phyloP scores from a whole-genome alignment of 192 early-diverging fungal genomes.

The Entomortierella lignicola region DNA sequence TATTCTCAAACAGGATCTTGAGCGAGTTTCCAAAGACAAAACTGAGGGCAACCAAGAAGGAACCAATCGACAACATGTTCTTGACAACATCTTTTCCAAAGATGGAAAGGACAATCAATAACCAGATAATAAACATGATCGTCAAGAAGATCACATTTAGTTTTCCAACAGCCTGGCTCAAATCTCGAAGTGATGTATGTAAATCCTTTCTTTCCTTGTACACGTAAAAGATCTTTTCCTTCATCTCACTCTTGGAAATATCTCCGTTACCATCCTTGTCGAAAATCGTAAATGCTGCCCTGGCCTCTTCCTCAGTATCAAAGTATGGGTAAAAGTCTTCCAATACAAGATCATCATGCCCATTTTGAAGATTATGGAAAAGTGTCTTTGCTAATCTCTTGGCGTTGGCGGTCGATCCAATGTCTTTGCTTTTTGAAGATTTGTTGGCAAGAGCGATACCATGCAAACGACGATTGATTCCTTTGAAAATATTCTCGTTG shows the following conservation, averaged over 20 bases:
- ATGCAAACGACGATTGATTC: slow-evolving; percentile 46
- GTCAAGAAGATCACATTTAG: slow-evolving; percentile 73
- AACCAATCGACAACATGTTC: slow-evolving; percentile 54
- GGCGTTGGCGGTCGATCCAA: slow-evolving; percentile 50
- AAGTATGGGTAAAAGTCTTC: slow-evolving; percentile 84
- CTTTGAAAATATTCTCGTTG: slow-evolving; percentile 43
- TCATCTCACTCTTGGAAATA: slow-evolving; percentile 85
- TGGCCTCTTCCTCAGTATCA: slow-evolving; percentile 74
- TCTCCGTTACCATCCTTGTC: slow-evolving; percentile 92
- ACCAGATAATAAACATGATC: slow-evolving; percentile 59
- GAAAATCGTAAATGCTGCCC: slow-evolving; percentile 83
- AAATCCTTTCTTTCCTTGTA: slow-evolving; percentile 87
- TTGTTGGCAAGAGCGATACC: slow-evolving; percentile 47
- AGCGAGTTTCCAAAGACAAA: slow-evolving; percentile 89
- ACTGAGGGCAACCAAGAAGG: slow-evolving; percentile 75
- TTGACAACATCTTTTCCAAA: slow-evolving; percentile 53
- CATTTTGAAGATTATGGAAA: slow-evolving; percentile 37
- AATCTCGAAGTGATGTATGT: slow-evolving; percentile 75
- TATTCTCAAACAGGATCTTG: slow-evolving; percentile 84
- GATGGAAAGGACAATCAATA: slow-evolving; percentile 42
- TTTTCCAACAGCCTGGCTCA: slow-evolving; percentile 87
- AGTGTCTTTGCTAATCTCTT: slow-evolving; percentile 48
- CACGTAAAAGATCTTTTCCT: slow-evolving; percentile 77
- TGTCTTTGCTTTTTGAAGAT: slow-evolving; percentile 35
- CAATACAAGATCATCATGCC: slow-evolving; percentile 69